Evolutionary conservation across 139 green algal species (phyloP).

Genomic region (Dunaliella primolecta): DNA sequence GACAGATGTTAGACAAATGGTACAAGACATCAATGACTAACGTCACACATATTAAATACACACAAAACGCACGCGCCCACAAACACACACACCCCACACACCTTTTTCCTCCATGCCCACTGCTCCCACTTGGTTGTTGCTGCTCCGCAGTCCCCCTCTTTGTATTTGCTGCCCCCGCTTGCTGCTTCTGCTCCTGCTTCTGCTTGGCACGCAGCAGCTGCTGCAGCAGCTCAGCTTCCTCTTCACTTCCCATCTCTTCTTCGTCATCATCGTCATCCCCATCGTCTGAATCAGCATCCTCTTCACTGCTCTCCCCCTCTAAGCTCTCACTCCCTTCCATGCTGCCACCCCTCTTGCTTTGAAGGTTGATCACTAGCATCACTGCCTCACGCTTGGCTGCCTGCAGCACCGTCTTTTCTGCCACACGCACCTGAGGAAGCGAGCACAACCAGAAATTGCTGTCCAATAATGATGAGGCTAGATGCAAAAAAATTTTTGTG

Average conservation of each 20-base stretch:
- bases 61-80: background rate
- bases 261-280: background rate
- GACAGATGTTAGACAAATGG: too few species aligned
- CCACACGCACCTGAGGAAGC: slow-evolving; percentile 7
- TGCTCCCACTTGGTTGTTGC: background rate
- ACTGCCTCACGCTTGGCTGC: background rate
- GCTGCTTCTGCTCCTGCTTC: background rate
- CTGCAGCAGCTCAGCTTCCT: background rate
- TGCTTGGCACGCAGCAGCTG: background rate
- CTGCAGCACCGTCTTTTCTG: slow-evolving; percentile 19
- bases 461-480: too few species aligned
- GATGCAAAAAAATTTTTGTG: too few species aligned
- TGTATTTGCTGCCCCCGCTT: too few species aligned
- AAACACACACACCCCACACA: background rate
- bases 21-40: too few species aligned
- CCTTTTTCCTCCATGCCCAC: background rate
- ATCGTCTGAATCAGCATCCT: background rate
- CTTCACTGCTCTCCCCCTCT: background rate
- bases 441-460: too few species aligned
- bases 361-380: background rate
- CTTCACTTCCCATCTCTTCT: background rate
- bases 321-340: background rate
- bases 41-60: too few species aligned
- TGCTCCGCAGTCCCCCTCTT: too few species aligned
- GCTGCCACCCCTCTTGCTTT: too few species aligned